These are phyloP conservation scores for Talaromyces funiculosus DNA, from an alignment of 2,329 filamentous ascomycete species.

Conservation along the genomic window DNA sequence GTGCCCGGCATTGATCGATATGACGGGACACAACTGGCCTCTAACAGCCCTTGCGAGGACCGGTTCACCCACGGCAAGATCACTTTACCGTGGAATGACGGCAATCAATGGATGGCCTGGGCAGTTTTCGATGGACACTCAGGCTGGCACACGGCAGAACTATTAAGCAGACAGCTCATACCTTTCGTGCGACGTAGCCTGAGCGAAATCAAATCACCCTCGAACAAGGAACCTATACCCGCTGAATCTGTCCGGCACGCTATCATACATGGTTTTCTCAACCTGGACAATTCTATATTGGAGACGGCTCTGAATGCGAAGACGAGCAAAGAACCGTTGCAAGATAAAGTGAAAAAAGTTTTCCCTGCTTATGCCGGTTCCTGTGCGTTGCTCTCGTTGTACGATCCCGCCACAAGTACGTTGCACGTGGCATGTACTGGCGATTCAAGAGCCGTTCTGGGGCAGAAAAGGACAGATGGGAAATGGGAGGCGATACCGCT, in stretches of 20 bases:
- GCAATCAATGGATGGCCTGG: too few relatives aligned
- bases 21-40: too few relatives aligned
- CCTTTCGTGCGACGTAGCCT: conserved; percentile 17
- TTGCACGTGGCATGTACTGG: conserved; percentile 62
- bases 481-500: conserved; percentile 52
- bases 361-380: conserved; percentile 47
- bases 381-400: conserved; percentile 59
- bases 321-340: conserved; percentile 17
- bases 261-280: conserved; percentile 20
- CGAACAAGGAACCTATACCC: not conserved
- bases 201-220: conserved; percentile 11
- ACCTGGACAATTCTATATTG: conserved; percentile 25
- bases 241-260: conserved; percentile 17
- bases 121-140: too few relatives aligned
- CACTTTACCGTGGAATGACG: too few relatives aligned
- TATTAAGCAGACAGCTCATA: too few relatives aligned
- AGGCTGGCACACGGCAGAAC: too few relatives aligned
- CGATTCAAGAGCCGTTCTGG: conserved; percentile 62
- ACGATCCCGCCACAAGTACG: conserved; percentile 49
- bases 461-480: conserved; percentile 28
- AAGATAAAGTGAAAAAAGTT: conserved; percentile 21
- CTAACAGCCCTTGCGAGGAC: too few relatives aligned
- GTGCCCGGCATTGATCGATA: too few relatives aligned
- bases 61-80: too few relatives aligned
- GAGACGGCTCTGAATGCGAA: conserved; percentile 18